A percentile compares a stretch with the other conserved stretches of the same genome.
Evolutionary conservation across 1,139 yeast species (phyloP).

Genomic region (Diutina pseudorugosa): DNA sequence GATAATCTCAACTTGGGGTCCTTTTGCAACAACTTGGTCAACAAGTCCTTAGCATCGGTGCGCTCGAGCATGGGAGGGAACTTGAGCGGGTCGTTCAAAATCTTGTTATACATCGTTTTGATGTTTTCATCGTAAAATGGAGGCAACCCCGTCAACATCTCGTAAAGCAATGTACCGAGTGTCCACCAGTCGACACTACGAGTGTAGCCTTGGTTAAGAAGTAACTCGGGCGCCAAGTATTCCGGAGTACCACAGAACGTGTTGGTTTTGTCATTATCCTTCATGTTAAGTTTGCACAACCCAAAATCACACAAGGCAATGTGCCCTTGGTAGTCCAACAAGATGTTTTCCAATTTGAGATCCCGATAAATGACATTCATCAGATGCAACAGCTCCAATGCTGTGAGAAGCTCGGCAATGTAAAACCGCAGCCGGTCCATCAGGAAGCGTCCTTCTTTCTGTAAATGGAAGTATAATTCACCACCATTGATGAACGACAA

Average conservation of each 20-base stretch:
- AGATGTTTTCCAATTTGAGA: constrained; percentile 87
- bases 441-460: constrained; percentile 80
- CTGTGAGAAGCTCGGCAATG: constrained; percentile 86
- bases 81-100: constrained; percentile 73
- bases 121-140: constrained; percentile 93
- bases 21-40: constrained; percentile 66
- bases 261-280: constrained; percentile 73
- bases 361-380: constrained; percentile 90
- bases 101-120: constrained; percentile 90
- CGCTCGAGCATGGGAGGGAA: constrained; percentile 80
- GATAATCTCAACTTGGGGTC: constrained; percentile 73
- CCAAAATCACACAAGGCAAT: constrained; percentile 97
- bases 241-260: constrained; percentile 29
- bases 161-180: constrained; percentile 81
- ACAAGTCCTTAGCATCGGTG: constrained; percentile 71
- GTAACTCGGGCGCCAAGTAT: constrained; percentile 87
- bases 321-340: constrained; percentile 92
- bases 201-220: constrained; percentile 87
- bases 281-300: constrained; percentile 88
- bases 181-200: constrained; percentile 98
- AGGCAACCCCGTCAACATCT: constrained; percentile 94
- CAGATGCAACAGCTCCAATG: constrained; percentile 83
- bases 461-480: constrained; percentile 89
- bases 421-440: constrained; percentile 85
- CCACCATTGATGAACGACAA: constrained; percentile 95